These are phyloP conservation scores for Bathelium albidoporum DNA, from an alignment of 495 filamentous ascomycete genomes.

Conservation along the genomic window DNA sequence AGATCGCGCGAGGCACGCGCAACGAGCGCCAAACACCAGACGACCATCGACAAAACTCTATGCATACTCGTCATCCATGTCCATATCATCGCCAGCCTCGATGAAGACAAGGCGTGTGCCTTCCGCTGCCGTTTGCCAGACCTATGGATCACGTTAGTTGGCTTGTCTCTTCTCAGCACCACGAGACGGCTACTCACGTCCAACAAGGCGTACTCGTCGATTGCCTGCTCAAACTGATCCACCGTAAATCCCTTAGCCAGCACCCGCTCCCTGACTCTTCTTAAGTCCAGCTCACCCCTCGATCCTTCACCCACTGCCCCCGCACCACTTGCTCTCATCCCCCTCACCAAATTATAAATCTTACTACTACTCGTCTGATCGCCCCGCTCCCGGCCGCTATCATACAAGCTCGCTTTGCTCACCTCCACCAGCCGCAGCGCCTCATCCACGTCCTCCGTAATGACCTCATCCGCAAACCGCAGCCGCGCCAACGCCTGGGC, in stretches of 20 bases:
- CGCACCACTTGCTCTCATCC: conserved; percentile 70
- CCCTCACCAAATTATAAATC: conserved; percentile 87
- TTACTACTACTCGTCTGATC: conserved; percentile 76
- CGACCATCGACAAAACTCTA: background rate
- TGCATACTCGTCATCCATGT: conserved; percentile 39
- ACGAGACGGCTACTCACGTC: conserved; percentile 56
- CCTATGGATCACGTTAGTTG: conserved; percentile 42
- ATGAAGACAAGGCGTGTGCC: conserved; percentile 80
- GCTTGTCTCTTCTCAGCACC: background rate
- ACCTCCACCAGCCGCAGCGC: conserved; percentile 83
- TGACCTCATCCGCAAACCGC: conserved; percentile 71
- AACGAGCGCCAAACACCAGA: background rate
- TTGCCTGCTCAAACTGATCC: conserved; percentile 72
- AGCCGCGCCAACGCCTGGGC: conserved; percentile 93
- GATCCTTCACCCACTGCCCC: conserved; percentile 62
- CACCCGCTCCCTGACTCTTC: conserved; percentile 77
- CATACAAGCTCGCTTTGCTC: conserved; percentile 75
- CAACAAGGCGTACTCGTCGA: conserved; percentile 80
- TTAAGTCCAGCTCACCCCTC: conserved; percentile 70
- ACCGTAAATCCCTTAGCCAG: conserved; percentile 94
- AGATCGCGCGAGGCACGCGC: background rate
- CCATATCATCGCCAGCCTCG: conserved; percentile 44
- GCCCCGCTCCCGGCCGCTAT: conserved; percentile 48
- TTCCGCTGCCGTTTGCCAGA: conserved; percentile 89
- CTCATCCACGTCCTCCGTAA: conserved; percentile 90